A percentile compares a stretch with the other conserved stretches of the same genome.
These are phyloP conservation scores for Aspergillus nidulans DNA, from an alignment of 495 filamentous ascomycete species.

Conservation along the genomic window DNA sequence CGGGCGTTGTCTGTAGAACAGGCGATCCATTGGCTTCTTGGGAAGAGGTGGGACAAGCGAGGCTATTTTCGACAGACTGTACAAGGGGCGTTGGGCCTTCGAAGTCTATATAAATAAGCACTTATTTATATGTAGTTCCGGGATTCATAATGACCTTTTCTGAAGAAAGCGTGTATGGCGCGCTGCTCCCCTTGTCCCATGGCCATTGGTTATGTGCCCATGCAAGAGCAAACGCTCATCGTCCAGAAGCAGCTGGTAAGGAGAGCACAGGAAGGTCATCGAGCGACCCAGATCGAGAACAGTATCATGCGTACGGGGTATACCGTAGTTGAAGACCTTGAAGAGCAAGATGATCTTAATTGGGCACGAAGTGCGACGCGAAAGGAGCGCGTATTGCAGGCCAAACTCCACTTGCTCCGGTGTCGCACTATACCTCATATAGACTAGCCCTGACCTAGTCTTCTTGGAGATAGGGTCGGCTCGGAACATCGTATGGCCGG, in stretches of 20 bases:
- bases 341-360: not conserved
- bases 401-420: not conserved
- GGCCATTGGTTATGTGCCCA: slow-evolving; percentile 31
- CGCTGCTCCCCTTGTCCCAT: slow-evolving; percentile 41
- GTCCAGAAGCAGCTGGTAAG: not conserved
- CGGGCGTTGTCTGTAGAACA: not conserved
- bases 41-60: not conserved
- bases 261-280: not conserved
- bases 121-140: not conserved
- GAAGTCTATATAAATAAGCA: slow-evolving; percentile 26
- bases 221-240: slow-evolving; percentile 21
- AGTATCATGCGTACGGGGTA: not conserved
- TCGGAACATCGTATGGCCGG: slow-evolving; percentile 34
- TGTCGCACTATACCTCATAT: slow-evolving; percentile 4
- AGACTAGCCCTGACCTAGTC: slow-evolving; percentile 2
- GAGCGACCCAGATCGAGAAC: not conserved
- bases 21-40: not conserved
- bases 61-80: slow-evolving; percentile 1
- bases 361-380: slow-evolving; percentile 13
- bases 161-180: slow-evolving; percentile 42
- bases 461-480: not conserved
- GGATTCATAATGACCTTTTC: slow-evolving; percentile 26
- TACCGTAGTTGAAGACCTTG: not conserved
- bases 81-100: slow-evolving; percentile 9
- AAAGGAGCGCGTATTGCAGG: slow-evolving; percentile 16